phyloP scores from a whole-genome alignment of 2,329 filamentous ascomycete species.

The Penicillium sp. region DNA sequence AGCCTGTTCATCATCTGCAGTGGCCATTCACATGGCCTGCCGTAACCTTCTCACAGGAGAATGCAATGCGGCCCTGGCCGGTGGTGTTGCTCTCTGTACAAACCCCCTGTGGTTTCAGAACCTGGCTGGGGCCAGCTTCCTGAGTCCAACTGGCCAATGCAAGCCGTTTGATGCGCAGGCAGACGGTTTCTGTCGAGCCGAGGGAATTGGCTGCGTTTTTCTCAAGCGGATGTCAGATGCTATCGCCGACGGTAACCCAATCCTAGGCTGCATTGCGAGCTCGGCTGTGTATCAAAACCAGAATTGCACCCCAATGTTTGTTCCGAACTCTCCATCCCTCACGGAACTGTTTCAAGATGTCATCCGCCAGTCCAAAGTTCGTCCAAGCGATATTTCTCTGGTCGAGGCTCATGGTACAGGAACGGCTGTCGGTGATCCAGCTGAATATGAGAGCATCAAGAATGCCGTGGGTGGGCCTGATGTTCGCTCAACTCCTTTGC shows the following conservation, averaged over 20 bases:
- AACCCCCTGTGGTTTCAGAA: constrained; percentile 35
- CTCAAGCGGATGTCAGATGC: constrained; percentile 56
- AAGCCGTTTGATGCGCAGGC: constrained; percentile 56
- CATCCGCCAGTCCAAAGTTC: constrained; percentile 29
- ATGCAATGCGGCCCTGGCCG: constrained; percentile 40
- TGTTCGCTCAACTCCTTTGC: constrained; percentile 14
- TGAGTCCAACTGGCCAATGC: constrained; percentile 55
- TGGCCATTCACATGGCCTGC: constrained; percentile 41
- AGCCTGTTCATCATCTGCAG: constrained; percentile 50
- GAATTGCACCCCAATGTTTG: constrained; percentile 33
- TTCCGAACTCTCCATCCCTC: constrained; percentile 33
- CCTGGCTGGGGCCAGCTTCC: constrained; percentile 48
- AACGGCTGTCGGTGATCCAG: constrained; percentile 39
- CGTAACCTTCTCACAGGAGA: constrained; percentile 30
- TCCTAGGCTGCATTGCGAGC: constrained; percentile 50
- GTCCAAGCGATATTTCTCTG: constrained; percentile 33
- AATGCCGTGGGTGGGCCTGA: constrained; percentile 27
- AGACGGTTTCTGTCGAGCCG: constrained; percentile 59
- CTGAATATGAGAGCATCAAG: constrained; percentile 36
- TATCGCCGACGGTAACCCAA: constrained; percentile 51
- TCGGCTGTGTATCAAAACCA: constrained; percentile 41
- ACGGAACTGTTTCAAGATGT: constrained; percentile 38
- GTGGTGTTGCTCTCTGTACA: constrained; percentile 44
- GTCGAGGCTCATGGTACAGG: constrained; percentile 46
- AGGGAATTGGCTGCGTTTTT: constrained; percentile 54